Conservation (phyloP, 2,329 filamentous ascomycete species). For the Penicillium sp. region DNA sequence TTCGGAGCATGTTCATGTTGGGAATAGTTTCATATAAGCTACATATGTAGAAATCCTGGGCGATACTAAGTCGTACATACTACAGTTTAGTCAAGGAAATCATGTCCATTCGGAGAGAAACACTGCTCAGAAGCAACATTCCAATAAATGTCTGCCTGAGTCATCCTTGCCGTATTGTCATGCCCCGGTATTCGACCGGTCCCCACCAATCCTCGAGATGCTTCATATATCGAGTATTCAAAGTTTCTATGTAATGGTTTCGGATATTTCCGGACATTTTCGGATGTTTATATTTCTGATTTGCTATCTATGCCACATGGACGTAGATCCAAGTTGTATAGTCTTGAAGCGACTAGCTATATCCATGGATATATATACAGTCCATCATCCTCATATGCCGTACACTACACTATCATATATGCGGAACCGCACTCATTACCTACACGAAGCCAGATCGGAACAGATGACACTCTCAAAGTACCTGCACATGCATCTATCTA, state of each 20-base stretch:
- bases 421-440: background rate
- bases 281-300: background rate
- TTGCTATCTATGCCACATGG: background rate
- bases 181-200: slow-evolving; percentile 22
- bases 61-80: background rate
- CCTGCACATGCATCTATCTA: slow-evolving; percentile 3
- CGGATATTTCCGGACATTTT: background rate
- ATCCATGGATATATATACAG: background rate
- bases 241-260: background rate
- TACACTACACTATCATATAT: background rate
- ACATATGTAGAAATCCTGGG: background rate
- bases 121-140: too few relatives aligned
- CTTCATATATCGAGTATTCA: background rate
- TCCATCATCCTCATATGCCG: background rate
- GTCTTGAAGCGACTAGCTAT: background rate
- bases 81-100: background rate
- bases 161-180: slow-evolving; percentile 18
- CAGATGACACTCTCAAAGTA: background rate
- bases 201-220: slow-evolving; percentile 10
- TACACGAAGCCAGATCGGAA: slow-evolving; percentile 17
- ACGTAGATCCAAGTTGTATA: background rate
- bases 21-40: background rate
- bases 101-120: background rate
- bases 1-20: background rate
- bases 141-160: slow-evolving; percentile 6